phyloP scores from a whole-genome alignment of 2,329 filamentous ascomycete species.

The Aspergillus quadricinctus region DNA sequence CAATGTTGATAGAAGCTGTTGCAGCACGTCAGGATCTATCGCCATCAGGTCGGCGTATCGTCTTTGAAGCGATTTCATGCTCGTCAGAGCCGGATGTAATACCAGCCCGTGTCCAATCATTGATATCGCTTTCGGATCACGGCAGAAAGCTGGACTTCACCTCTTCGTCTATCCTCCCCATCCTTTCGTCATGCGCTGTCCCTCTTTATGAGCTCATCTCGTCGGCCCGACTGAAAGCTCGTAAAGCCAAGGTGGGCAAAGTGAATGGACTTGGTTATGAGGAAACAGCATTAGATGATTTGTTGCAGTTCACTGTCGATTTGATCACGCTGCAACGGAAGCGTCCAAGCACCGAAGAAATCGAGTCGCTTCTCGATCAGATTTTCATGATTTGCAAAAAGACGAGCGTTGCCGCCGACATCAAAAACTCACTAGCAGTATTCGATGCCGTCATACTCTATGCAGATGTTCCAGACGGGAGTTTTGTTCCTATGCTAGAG shows the following conservation, averaged over 20 bases:
- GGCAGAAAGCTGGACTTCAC: slow-evolving; percentile 41
- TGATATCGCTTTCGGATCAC: slow-evolving; percentile 41
- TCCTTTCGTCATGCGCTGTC: slow-evolving; percentile 37
- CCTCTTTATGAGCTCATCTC: slow-evolving; percentile 37
- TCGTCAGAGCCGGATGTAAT: slow-evolving; percentile 34
- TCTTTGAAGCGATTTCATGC: slow-evolving; percentile 35
- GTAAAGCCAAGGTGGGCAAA: slow-evolving; percentile 32
- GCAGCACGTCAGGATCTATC: slow-evolving; percentile 37
- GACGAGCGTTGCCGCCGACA: slow-evolving; percentile 38
- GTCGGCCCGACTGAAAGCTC: slow-evolving; percentile 32
- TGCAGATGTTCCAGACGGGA: slow-evolving; percentile 35
- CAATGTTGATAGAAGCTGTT: slow-evolving; percentile 33
- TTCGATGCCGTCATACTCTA: slow-evolving; percentile 42
- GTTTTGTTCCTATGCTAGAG: slow-evolving; percentile 35
- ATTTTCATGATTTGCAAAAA: slow-evolving; percentile 38
- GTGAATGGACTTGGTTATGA: slow-evolving; percentile 29
- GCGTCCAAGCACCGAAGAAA: slow-evolving; percentile 31
- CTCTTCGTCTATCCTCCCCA: slow-evolving; percentile 33
- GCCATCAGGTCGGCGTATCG: slow-evolving; percentile 26
- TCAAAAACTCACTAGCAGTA: slow-evolving; percentile 39
- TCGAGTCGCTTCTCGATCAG: slow-evolving; percentile 33
- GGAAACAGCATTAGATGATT: slow-evolving; percentile 33
- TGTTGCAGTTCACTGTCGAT: slow-evolving; percentile 41
- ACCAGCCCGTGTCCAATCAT: slow-evolving; percentile 34
- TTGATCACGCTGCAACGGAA: slow-evolving; percentile 41